phyloP scores from a whole-genome alignment of 129 eudicot species.

The Kitagawia praeruptora region DNA sequence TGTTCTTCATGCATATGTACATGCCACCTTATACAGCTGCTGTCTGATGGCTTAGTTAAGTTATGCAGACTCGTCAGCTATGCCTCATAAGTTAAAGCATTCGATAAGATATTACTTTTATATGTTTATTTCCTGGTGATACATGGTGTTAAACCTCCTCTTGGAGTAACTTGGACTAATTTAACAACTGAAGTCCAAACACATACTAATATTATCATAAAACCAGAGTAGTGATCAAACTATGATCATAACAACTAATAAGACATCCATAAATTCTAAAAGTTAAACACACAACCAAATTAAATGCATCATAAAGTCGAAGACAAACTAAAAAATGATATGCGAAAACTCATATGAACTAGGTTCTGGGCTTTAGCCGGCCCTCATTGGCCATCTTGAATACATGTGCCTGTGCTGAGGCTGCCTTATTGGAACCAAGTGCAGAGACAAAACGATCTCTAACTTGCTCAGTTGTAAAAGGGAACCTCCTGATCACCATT shows the following conservation, averaged over 20 bases:
- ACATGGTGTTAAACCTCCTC: background rate
- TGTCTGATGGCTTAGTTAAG: background rate
- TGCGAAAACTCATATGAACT: constrained; percentile 8
- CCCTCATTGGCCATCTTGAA: constrained; percentile 88
- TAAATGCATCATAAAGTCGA: constrained; percentile 21
- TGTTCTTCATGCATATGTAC: background rate
- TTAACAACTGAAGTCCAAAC: background rate
- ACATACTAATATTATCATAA: constrained; percentile 1
- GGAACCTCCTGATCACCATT: constrained; percentile 46
- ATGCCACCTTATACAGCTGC: background rate
- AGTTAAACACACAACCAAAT: constrained; percentile 19
- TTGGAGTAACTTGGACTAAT: background rate
- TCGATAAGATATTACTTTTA: background rate
- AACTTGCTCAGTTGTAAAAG: constrained; percentile 67
- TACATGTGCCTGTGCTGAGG: constrained; percentile 66
- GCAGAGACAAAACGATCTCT: constrained; percentile 48
- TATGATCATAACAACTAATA: constrained; percentile 1
- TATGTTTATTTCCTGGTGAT: background rate
- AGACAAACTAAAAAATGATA: constrained; percentile 12
- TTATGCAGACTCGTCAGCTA: background rate
- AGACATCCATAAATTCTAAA: background rate
- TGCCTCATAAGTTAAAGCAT: background rate
- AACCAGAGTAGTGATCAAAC: constrained; percentile 7
- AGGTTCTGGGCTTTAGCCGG: constrained; percentile 41
- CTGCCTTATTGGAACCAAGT: constrained; percentile 62